phyloP scores from a whole-genome alignment of 2,329 filamentous ascomycete species.

The Fusarium sacchari region DNA sequence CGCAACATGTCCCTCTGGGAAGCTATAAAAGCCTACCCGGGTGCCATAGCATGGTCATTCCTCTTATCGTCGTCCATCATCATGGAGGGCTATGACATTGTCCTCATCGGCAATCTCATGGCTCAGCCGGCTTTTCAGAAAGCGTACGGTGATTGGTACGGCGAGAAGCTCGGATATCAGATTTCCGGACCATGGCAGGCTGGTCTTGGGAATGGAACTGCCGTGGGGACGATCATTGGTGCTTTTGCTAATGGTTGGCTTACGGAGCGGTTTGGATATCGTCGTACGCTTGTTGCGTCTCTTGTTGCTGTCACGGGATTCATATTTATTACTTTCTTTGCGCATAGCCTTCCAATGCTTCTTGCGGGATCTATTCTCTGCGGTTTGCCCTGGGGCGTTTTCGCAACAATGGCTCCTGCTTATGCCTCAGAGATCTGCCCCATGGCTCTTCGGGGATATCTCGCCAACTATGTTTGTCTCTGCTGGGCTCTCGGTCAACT shows the following conservation, averaged over 20 bases:
- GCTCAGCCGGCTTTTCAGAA: slow-evolving; percentile 37
- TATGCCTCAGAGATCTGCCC: slow-evolving; percentile 59
- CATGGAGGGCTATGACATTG: slow-evolving; percentile 41
- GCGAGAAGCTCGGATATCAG: slow-evolving; percentile 32
- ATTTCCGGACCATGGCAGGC: slow-evolving; percentile 29
- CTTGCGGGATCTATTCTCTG: slow-evolving; percentile 59
- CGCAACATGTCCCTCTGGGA: slow-evolving; percentile 21
- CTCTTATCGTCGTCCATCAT: slow-evolving; percentile 37
- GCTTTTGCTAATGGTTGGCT: slow-evolving; percentile 38
- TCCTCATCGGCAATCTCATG: slow-evolving; percentile 37
- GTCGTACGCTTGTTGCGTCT: slow-evolving; percentile 61
- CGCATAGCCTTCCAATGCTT: slow-evolving; percentile 51
- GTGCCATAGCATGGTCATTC: slow-evolving; percentile 38
- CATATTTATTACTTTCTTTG: slow-evolving; percentile 49
- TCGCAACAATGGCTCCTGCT: slow-evolving; percentile 54
- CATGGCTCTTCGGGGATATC: slow-evolving; percentile 52
- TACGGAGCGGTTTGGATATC: slow-evolving; percentile 33
- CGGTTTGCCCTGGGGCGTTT: slow-evolving; percentile 56
- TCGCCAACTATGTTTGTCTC: slow-evolving; percentile 56
- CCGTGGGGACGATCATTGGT: slow-evolving; percentile 37
- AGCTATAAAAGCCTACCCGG: slow-evolving; percentile 8
- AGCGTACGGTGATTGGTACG: slow-evolving; percentile 36
- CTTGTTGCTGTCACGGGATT: slow-evolving; percentile 48
- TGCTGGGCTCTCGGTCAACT: slow-evolving; percentile 56
- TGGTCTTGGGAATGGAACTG: slow-evolving; percentile 5